These are phyloP conservation scores for Aspergillus taichungensis DNA, from an alignment of 495 filamentous ascomycete genomes.

Conservation along the genomic window DNA sequence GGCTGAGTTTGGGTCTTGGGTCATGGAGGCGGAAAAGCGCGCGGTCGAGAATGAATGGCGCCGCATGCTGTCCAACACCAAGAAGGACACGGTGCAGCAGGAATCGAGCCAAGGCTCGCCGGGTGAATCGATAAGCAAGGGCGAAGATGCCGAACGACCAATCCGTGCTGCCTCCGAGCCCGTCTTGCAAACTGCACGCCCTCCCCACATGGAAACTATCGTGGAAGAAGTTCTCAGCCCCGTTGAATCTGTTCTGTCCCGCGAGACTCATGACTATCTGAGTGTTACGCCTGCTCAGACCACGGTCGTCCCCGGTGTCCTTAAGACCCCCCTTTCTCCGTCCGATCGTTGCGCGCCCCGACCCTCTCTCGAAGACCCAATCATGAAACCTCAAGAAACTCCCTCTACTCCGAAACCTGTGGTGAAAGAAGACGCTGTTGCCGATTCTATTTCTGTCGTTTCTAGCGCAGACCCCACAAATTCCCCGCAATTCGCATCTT, in stretches of 20 bases:
- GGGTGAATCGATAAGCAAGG: too few relatives aligned
- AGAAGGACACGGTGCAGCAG: not conserved
- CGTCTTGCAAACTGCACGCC: conserved; percentile 1
- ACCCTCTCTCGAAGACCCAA: too few relatives aligned
- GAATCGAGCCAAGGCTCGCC: too few relatives aligned
- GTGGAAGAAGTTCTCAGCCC: conserved; percentile 13
- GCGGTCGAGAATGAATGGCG: conserved; percentile 38
- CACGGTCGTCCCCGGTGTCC: too few relatives aligned
- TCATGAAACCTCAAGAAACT: too few relatives aligned
- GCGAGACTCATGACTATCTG: not conserved
- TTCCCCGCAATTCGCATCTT: not conserved
- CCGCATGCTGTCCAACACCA: conserved; percentile 10
- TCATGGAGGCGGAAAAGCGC: conserved; percentile 41
- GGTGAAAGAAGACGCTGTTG: too few relatives aligned
- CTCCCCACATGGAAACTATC: conserved; percentile 19
- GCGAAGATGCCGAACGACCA: not conserved
- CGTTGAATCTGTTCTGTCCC: not conserved
- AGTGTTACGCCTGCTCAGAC: not conserved
- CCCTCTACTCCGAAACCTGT: too few relatives aligned
- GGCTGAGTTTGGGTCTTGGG: conserved; percentile 72
- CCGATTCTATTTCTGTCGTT: too few relatives aligned
- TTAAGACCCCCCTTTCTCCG: too few relatives aligned
- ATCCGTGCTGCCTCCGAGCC: not conserved
- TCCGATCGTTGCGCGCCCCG: too few relatives aligned
- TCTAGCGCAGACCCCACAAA: not conserved